Evolutionary conservation across 176 grass and related monocot genomes (phyloP).

Genomic region (Cenchrus fungigraminus): DNA sequence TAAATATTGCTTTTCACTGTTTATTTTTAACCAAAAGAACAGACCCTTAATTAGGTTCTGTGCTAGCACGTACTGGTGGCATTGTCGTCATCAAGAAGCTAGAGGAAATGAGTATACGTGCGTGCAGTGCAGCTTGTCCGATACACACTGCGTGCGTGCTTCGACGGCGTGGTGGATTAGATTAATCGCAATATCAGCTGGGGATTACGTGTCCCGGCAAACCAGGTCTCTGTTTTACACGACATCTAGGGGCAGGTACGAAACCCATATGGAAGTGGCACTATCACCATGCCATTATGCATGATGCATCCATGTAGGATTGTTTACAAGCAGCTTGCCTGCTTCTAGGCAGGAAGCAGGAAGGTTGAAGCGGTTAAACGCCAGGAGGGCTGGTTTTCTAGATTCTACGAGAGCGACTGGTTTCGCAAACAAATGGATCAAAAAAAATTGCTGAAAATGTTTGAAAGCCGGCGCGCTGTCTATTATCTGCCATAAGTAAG

Average conservation of each 20-base stretch:
- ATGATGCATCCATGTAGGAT: background rate
- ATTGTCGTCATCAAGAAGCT: background rate
- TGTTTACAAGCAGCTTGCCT: background rate
- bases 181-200: background rate
- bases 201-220: slow-evolving; percentile 24
- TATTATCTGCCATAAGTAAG: too few relatives aligned
- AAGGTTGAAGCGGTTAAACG: background rate
- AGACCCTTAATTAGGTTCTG: too few relatives aligned
- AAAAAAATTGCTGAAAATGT: background rate
- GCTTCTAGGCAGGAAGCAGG: background rate
- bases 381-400: background rate
- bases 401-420: background rate
- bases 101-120: background rate
- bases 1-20: too few relatives aligned
- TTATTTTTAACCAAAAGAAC: too few relatives aligned
- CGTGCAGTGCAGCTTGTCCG: background rate
- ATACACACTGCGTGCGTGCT: background rate
- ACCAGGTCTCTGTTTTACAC: background rate
- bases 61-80: background rate
- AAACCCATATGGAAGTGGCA: background rate
- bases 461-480: background rate
- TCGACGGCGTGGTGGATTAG: background rate
- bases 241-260: slow-evolving; percentile 25
- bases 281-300: background rate
- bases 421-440: background rate